Base-by-base conservation (phyloP, 2,329 filamentous ascomycete genomes). In the Clathrospora elynae region DNA sequence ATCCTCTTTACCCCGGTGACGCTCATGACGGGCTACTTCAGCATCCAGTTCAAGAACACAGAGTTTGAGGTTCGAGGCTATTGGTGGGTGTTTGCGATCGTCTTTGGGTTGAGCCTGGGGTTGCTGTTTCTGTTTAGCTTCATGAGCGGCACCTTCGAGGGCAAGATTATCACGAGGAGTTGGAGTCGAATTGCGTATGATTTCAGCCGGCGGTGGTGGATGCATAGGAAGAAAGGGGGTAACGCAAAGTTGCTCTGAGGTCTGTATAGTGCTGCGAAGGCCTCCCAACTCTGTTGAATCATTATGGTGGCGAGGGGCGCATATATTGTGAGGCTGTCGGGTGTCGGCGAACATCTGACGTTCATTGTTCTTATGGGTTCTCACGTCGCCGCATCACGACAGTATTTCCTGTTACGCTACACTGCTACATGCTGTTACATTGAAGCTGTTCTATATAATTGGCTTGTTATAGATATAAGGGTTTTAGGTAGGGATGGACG, bases 1-100 rank as follows among this genome's bases (percentile, higher is more conserved):
- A 86, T 90, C 26, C 74, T 90, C 36, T 90, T 90, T 71, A 75
- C 90, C 41, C 87, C 87, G 0, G 84, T 90, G 47, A 85, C 80
- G 53, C 77, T 90, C 34, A 84, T 90, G 81, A 88, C 86, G 3
- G 82, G 76, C 20, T 90, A 89, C 67, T 90, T 89, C 65, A 84
- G 82, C 5, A 78, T 85, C 1, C 79, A 87, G 62, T 79, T 89
- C 35, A 68, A 73, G 6, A 78, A 80, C 3, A 71, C 84, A 7
- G 75, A 79, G 34, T 89, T 87, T 67, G 81, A 79, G 0, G 70
- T 78, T 10, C 76, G 67, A 42, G 79, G 82, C 29, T 90, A 87
- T 64, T 90, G 86, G 86, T 73, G 79, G 35, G 72, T 77, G 18
- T 90, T 90, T 70, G 80, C 75, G 0, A 78, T 85, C 20, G 78